Base-by-base conservation (phyloP, 1,284 basidiomycete genomes). In the Gymnopus androsaceus region DNA sequence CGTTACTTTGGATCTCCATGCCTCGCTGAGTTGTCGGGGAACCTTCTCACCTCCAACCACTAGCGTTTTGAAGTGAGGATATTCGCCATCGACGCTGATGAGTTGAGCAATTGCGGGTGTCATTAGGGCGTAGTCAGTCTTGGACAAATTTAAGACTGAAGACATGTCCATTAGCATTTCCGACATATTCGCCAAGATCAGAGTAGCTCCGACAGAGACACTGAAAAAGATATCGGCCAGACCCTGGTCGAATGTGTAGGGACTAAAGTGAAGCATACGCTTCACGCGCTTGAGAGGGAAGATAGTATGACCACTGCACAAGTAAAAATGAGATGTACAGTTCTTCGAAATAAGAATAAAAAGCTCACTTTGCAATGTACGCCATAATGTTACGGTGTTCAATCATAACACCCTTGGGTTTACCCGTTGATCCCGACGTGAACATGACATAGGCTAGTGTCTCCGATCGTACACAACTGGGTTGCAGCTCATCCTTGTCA, bases 331-430 rank as follows among this genome's bases (percentile, higher is more conserved):
- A 11, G 23, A 21, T 12, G 19, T 3, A 17, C 11, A 41, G 25
- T 2, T 8, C 8, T 2, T 12, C 25, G 25, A 14, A 45, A 25
- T 12, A 19, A 28, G 4, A 25, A 8, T 11, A 15, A 47, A 25
- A 36, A 44, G 36, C 46, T 54, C 15, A 44, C 53, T 48, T 36
- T 5, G 17, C 25, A 17, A 58, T 27, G 27, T 37, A 58, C 1
- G 57, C 45, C 27, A 38, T 21, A 30, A 55, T 27, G 23, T 45
- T 51, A 17, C 42, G 40, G 25, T 58, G 57, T 25, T 58, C 53
- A 11, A 58, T 42, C 14, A 42, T 38, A 6, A 58, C 57, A 21
- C 57, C 57, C 40, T 55, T 58, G n/a, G 57, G 54, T 40, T 31
- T 37, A 11, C 57, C 57, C 3, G 54, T 59, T 14, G 42, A 53